Evolutionary conservation across 345 rosid genomes (phyloP).

Genomic region (Euphorbia tirucalli): DNA sequence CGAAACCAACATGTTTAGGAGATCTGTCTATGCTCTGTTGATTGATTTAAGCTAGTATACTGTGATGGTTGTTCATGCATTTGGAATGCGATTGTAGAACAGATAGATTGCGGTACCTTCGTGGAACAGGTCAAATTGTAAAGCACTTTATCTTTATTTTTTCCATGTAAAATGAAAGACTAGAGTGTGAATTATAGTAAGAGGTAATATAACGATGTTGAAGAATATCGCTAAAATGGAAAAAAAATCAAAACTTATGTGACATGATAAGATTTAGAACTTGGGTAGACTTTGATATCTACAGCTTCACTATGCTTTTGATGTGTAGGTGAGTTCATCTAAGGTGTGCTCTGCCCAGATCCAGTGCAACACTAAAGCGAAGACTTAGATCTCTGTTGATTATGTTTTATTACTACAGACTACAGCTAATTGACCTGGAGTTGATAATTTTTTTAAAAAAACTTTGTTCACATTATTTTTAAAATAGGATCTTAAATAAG

Average conservation of each 20-base stretch:
- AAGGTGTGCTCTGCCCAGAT: background rate
- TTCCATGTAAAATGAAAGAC: background rate
- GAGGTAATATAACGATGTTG: background rate
- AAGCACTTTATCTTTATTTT: background rate
- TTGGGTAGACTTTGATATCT: background rate
- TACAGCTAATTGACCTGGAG: background rate
- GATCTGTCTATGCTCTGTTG: background rate
- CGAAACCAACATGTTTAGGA: background rate
- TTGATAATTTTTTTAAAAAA: background rate
- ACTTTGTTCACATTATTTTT: background rate
- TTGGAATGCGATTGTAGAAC: constrained; percentile 5
- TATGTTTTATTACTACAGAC: background rate
- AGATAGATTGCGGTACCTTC: background rate
- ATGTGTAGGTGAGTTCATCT: background rate
- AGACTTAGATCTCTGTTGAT: background rate
- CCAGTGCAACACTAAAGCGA: background rate
- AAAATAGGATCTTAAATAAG: background rate
- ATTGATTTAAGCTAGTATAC: background rate
- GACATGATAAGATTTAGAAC: background rate
- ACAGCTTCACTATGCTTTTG: background rate
- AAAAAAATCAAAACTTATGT: background rate
- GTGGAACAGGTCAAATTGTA: background rate
- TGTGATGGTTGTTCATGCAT: background rate
- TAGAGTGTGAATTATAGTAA: background rate
- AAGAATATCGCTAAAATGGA: background rate